Evolutionary conservation across 768 basidiomycete genomes (phyloP), one percentile per base, ranked within the genome.

Genomic region (Suillus occidentalis): DNA sequence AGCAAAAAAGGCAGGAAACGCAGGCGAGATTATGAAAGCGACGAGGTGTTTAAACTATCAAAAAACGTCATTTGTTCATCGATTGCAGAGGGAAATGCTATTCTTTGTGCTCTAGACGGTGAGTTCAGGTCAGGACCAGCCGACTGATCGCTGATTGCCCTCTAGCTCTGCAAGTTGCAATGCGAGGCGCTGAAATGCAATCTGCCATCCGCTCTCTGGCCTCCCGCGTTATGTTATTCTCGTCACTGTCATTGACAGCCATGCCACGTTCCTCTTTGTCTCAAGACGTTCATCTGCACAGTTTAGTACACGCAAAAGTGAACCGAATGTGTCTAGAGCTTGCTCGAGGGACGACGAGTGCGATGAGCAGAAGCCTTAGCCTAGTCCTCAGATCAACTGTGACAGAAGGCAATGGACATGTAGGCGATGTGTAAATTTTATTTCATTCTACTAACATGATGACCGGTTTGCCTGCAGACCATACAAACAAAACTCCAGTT

Each of bases 11-110:
- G 85, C 62, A 93, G 87, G 73, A 94, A 91, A 73, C 81, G 89
- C 55, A 81, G 83, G 22, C 84, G 87, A 25, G 87, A 82, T 14
- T 93, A 87, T 67, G 90, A 94, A 74, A 90, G 86, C 12, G 91
- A 91, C 62, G 91, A 90, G 70, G 77, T 89, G 6, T 87, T 95
- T 75, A 85, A 83, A 61, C 70, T 77, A 9, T 73, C 81, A 2
- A 78, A 79, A 53, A 73, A 81, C 53, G 78, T 84, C 9, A 68
- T 87, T 22, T 90, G 84, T 70, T 75, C 81, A 1, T 83, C 82
- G 0, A 60, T 63, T 3, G 80, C 81, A 36, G 88, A 90, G 18
- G 85, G 83, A 25, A 76, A 85, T 34, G 77, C 81, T 28, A 67
- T 91, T 28, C 73, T 91, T 13, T 67, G 72, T 14, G 82, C 89